Conservation (phyloP, 495 filamentous ascomycete species). For the Lasiosphaeris hirsuta region DNA sequence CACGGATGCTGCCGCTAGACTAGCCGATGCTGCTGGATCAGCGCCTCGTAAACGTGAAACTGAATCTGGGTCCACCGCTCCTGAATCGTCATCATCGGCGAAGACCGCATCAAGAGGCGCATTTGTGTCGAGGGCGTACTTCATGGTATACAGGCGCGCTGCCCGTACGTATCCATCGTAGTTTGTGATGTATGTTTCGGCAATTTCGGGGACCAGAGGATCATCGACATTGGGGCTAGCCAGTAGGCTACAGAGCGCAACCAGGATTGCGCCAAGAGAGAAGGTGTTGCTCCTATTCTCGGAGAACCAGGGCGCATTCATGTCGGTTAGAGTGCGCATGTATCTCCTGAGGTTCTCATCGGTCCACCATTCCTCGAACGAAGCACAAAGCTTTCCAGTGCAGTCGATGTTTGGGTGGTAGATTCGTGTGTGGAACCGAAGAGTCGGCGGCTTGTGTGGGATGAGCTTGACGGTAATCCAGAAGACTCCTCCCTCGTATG, state of each 20-base stretch:
- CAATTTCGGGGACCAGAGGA: conserved; percentile 23
- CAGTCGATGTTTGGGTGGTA: conserved; percentile 14
- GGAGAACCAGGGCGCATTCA: not conserved
- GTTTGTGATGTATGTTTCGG: conserved; percentile 17
- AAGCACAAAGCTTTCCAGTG: conserved; percentile 8
- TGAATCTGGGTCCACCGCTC: no score
- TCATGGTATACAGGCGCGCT: conserved; percentile 2
- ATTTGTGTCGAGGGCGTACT: no score
- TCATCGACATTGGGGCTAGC: conserved; percentile 16
- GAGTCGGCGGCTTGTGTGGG: not conserved
- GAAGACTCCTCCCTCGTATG: conserved; percentile 18
- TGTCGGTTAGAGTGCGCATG: not conserved
- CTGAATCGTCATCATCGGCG: no score
- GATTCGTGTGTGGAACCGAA: conserved; percentile 11
- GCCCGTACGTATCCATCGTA: not conserved
- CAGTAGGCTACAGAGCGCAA: conserved; percentile 14
- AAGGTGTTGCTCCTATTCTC: no score
- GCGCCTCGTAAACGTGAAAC: no score
- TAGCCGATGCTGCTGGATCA: no score
- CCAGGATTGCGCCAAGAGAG: conserved; percentile 9
- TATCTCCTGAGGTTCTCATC: not conserved
- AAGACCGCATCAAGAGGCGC: no score
- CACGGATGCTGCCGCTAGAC: no score
- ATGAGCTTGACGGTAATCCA: conserved; percentile 9
- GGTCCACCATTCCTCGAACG: conserved; percentile 7